phyloP scores from a whole-genome alignment of 2,329 filamentous ascomycete genomes.

The Xylaria hypoxylon region DNA sequence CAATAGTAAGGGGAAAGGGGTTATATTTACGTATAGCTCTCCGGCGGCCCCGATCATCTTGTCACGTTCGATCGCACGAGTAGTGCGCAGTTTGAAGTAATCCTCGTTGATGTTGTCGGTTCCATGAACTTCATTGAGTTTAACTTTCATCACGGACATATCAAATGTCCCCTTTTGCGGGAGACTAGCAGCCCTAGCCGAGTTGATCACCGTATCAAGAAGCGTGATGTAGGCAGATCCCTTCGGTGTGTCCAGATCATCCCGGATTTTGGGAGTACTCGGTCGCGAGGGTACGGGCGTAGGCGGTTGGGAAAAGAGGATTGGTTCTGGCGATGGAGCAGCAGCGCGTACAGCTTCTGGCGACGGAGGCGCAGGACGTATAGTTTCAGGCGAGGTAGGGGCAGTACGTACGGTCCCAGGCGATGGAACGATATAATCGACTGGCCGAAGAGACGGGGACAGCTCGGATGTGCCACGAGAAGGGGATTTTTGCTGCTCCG shows the following conservation, averaged over 20 bases:
- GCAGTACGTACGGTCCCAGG: neutral
- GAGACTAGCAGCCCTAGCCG: neutral
- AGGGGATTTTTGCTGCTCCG: neutral
- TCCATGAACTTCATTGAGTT: neutral
- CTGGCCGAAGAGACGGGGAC: neutral
- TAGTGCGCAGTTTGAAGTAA: slow-evolving; percentile 13
- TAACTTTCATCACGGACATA: neutral
- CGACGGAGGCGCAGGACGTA: neutral
- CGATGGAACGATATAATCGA: neutral
- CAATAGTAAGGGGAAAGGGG: neutral
- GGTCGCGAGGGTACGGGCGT: slow-evolving; percentile 7
- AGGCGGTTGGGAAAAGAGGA: slow-evolving; percentile 4
- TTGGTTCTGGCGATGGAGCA: slow-evolving; percentile 5
- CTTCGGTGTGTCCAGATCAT: neutral
- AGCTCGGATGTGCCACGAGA: neutral
- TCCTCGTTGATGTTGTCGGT: slow-evolving; percentile 8
- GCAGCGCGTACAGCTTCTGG: neutral
- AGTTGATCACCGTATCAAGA: neutral
- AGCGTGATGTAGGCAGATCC: slow-evolving; percentile 7
- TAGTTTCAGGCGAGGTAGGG: neutral
- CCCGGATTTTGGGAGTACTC: slow-evolving; percentile 1
- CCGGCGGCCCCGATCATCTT: slow-evolving; percentile 21
- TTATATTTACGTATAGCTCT: slow-evolving; percentile 15
- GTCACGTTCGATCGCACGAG: slow-evolving; percentile 6
- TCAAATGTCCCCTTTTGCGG: slow-evolving; percentile 1